Evolutionary conservation across 257 asterid genomes (phyloP).

Genomic region (Solanum sparsipilum): DNA sequence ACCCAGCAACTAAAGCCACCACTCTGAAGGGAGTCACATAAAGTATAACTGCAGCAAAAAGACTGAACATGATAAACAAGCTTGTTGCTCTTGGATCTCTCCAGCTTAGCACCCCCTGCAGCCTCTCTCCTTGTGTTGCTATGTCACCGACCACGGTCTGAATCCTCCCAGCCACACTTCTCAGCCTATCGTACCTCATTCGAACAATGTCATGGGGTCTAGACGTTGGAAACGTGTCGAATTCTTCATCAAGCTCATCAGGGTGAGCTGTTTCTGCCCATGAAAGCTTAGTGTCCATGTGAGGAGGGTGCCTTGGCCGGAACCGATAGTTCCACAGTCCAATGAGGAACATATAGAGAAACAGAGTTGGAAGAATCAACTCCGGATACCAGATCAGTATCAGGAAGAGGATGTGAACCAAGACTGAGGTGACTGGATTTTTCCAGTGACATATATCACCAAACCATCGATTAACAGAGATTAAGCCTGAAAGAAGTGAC

Average conservation of each 20-base stretch:
- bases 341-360: conserved; percentile 43
- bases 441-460: conserved; percentile 46
- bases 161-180: conserved; percentile 68
- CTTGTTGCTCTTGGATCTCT: conserved; percentile 74
- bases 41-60: conserved; percentile 44
- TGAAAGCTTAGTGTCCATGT: conserved; percentile 61
- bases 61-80: conserved; percentile 47
- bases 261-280: conserved; percentile 59
- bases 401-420: conserved; percentile 55
- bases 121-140: conserved; percentile 73
- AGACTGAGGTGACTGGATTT: conserved; percentile 41
- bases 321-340: conserved; percentile 64
- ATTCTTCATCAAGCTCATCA: conserved; percentile 73
- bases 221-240: conserved; percentile 59
- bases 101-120: conserved; percentile 57
- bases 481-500: conserved; percentile 41
- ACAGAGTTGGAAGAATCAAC: conserved; percentile 51
- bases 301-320: conserved; percentile 59
- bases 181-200: conserved; percentile 67
- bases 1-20: conserved; percentile 35
- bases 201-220: conserved; percentile 27
- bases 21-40: conserved; percentile 44
- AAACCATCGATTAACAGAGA: conserved; percentile 43
- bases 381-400: conserved; percentile 61
- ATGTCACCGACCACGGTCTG: conserved; percentile 69